Conservation (phyloP, 495 filamentous ascomycete species). For the Xylona heveae region DNA sequence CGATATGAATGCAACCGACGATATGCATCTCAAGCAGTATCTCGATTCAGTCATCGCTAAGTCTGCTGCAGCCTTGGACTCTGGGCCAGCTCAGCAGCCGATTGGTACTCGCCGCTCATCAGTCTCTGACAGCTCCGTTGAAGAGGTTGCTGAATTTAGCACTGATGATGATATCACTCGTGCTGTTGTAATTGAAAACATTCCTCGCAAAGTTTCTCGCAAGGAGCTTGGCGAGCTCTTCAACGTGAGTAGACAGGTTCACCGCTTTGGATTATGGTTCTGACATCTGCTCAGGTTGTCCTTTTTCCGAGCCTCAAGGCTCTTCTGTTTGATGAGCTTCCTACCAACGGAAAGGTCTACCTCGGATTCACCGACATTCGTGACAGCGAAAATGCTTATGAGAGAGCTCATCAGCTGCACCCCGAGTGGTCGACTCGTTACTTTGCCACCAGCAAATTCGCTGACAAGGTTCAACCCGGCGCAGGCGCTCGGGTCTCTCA, state of each 20-base stretch:
- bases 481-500: conserved; percentile 7
- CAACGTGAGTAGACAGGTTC: conserved; percentile 7
- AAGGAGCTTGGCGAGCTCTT: conserved; percentile 9
- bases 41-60: not conserved
- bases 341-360: conserved; percentile 23
- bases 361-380: conserved; percentile 34
- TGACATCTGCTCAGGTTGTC: conserved; percentile 6
- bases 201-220: conserved; percentile 4
- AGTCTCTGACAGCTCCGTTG: no score
- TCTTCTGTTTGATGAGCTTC: conserved; percentile 8
- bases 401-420: conserved; percentile 19
- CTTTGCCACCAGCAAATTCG: not conserved
- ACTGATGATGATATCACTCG: conserved; percentile 8
- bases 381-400: conserved; percentile 27
- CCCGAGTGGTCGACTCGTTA: conserved; percentile 27
- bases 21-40: conserved; percentile 2
- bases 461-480: not conserved
- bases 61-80: no score
- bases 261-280: not conserved
- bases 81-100: no score
- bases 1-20: conserved; percentile 1
- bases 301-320: conserved; percentile 8
- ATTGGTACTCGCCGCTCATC: no score
- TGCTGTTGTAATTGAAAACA: conserved; percentile 7
- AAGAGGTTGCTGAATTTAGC: not conserved